Conservation (phyloP, 2,329 filamentous ascomycete species). For the Fusarium sp. region DNA sequence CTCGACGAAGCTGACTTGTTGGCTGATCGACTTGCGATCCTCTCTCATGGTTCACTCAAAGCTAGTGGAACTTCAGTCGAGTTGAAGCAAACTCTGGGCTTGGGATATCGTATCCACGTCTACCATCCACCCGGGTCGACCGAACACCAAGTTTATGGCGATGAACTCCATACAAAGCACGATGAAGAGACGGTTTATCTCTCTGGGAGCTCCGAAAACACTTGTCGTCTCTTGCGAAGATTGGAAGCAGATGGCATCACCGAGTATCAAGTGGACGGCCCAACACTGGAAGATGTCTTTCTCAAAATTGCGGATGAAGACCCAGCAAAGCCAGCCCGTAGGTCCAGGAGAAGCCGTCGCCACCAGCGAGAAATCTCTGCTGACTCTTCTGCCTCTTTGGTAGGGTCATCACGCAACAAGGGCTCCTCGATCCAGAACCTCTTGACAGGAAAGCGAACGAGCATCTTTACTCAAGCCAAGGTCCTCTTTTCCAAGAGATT, state of each 20-base stretch:
- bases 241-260: background rate
- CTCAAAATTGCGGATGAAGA: slow-evolving; percentile 13
- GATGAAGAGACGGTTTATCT: slow-evolving; percentile 7
- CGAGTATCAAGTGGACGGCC: slow-evolving; percentile 9
- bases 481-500: slow-evolving; percentile 4
- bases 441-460: background rate
- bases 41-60: slow-evolving; percentile 16
- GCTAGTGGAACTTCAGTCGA: slow-evolving; percentile 10
- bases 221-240: background rate
- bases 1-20: slow-evolving; percentile 85
- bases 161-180: background rate
- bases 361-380: background rate
- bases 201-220: slow-evolving; percentile 8
- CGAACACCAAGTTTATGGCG: background rate
- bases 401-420: background rate
- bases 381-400: slow-evolving; percentile 2
- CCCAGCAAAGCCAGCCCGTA: background rate
- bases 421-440: background rate
- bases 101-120: slow-evolving; percentile 8
- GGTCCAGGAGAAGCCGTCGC: background rate
- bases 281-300: slow-evolving; percentile 23
- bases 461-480: background rate
- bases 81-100: slow-evolving; percentile 8
- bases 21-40: slow-evolving; percentile 64
- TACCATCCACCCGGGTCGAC: background rate